These are phyloP conservation scores for Metschnikowia gelsemii DNA, from an alignment of 805 yeast genomes.

Conservation along the genomic window DNA sequence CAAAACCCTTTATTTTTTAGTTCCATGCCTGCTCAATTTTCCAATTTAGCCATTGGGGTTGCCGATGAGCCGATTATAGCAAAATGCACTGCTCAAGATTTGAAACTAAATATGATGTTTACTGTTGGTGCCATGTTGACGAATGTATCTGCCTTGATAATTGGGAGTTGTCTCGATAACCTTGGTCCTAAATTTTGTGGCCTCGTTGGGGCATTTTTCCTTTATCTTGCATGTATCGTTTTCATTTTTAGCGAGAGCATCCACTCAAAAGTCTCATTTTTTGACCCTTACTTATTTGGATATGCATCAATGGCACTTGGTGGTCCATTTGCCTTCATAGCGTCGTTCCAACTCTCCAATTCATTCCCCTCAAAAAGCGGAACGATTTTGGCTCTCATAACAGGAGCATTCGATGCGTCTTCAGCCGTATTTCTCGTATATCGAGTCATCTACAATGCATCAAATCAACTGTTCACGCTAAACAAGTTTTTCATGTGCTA, in stretches of 20 bases:
- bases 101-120: conserved; percentile 57
- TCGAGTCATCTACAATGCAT: conserved; percentile 37
- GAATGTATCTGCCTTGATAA: conserved; percentile 51
- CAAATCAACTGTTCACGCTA: conserved; percentile 37
- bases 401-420: conserved; percentile 61
- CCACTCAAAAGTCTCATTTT: conserved; percentile 15
- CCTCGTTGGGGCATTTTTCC: conserved; percentile 48
- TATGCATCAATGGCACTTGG: conserved; percentile 55
- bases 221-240: conserved; percentile 45
- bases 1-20: conserved; percentile 17
- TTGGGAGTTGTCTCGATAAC: conserved; percentile 49
- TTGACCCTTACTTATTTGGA: conserved; percentile 55
- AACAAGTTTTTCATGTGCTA: conserved; percentile 47
- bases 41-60: conserved; percentile 2
- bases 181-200: conserved; percentile 57
- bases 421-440: conserved; percentile 54
- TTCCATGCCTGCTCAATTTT: conserved; percentile 8
- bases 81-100: conserved; percentile 51
- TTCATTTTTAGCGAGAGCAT: conserved; percentile 43
- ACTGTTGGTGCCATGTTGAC: conserved; percentile 58
- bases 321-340: conserved; percentile 57
- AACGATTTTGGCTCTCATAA: conserved; percentile 49
- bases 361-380: conserved; percentile 56
- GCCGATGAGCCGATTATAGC: conserved; percentile 32
- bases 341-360: conserved; percentile 56